Evolutionary conservation across 108 stramenopile genomes (phyloP).

Genomic region (Skeletonema costatum): DNA sequence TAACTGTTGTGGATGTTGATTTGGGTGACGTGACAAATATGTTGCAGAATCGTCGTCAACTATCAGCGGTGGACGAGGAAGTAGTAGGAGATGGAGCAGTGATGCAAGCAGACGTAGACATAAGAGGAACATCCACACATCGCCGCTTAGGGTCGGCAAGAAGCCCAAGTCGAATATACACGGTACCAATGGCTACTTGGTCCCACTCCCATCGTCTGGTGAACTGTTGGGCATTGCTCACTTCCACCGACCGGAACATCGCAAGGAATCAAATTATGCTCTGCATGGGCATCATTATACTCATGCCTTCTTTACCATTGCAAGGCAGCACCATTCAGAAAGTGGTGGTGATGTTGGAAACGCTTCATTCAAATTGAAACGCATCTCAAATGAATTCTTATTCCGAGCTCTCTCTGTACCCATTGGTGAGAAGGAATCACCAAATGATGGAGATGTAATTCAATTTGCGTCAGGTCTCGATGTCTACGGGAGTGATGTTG

Average conservation of each 20-base stretch:
- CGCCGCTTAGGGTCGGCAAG: conserved; percentile 29
- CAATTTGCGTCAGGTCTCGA: conserved; percentile 86
- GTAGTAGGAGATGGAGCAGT: neutral
- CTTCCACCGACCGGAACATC: conserved; percentile 81
- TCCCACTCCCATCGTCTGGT: conserved; percentile 52
- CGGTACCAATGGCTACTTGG: conserved; percentile 87
- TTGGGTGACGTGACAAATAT: conserved; percentile 9
- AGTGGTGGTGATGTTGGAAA: conserved; percentile 40
- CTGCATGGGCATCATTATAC: conserved; percentile 90
- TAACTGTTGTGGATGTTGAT: conserved; percentile 73
- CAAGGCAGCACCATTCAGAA: conserved; percentile 32
- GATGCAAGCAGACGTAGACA: neutral
- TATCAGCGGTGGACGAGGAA: neutral
- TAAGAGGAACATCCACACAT: conserved; percentile 11
- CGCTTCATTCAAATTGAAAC: conserved; percentile 52
- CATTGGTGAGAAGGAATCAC: conserved; percentile 2
- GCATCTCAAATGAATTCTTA: conserved; percentile 75
- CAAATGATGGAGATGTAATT: conserved; percentile 77
- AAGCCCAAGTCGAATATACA: conserved; percentile 56
- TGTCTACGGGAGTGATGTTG: conserved; percentile 41
- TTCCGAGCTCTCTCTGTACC: conserved; percentile 44
- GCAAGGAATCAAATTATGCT: conserved; percentile 68
- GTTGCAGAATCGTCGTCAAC: neutral
- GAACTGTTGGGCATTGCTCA: conserved; percentile 87
- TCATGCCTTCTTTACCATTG: conserved; percentile 51